Base-by-base conservation (phyloP, 2,329 filamentous ascomycete species). In the Ceratocystis destructans region DNA sequence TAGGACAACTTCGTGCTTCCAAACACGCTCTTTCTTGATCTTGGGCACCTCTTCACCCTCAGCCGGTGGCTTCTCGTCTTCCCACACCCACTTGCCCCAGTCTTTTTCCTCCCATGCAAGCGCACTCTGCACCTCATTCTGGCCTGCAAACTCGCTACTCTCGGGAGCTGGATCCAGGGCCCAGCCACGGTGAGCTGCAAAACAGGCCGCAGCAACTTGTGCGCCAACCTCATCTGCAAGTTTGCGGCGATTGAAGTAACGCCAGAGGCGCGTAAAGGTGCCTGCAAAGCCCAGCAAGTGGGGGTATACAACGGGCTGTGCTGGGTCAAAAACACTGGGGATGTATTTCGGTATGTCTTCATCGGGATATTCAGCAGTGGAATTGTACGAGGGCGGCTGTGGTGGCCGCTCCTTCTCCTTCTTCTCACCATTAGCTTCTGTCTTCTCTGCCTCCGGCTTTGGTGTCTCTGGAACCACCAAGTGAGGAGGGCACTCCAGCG, bases 241-340 rank as follows among this genome's bases (percentile, higher is more conserved):
- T 69, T 83, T 78, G 65, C 94, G 87, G 69, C 87, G 87, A 74
- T 87, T 96, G 68, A 99, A 80, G 81, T 92, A 99, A 70, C 94
- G 88, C 73, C 88, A 88, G 68, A 97, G 80, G 68, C 94, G 87
- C 70, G 86, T 88, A 0, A 91, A 89, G 2, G 93, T 96, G 77
- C 94, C 93, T 69, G 89, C 79, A 79, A 99, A 96, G 68, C 94
- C 94, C 37, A 99, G 87, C 67, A 96, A 83, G 74, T 97, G 93
- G 0, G 93, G 93, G 75, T 96, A 89, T 53, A 83, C 79, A 68
- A 99, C 82, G 15, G 88, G 81, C 28, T 82, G 79, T 5, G 87
- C 86, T 55, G 90, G 90, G 46, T 86, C 83, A 72, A 99, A 84
- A 68, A 87, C 83, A 69, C 79, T 73, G 2, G 93, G 93, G 55